Base-by-base conservation (phyloP, 2,329 filamentous ascomycete species). In the Geosmithia flava region DNA sequence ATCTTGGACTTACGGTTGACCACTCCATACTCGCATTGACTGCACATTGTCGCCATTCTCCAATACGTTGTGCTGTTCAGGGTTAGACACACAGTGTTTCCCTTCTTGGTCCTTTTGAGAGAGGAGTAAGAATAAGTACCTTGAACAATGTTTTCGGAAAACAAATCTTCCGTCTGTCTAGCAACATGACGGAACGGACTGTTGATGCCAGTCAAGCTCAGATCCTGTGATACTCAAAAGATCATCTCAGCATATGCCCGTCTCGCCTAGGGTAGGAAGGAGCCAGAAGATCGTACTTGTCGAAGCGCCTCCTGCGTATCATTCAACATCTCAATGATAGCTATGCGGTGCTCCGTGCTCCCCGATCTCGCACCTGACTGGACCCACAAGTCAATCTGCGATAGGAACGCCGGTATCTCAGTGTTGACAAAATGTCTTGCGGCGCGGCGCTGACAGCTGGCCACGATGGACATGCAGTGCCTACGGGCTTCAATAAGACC, bases 381-480 rank as follows among this genome's bases (percentile, higher is more conserved):
- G 1, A 72, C 60, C 71, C 70, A 75, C 0, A 73, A 59, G 6
- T 63, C 57, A 1, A 70, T 49, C 1, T 67, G 61, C 17, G 60
- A 62, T 1, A 74, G 52, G 2, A 74, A 55, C 0, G 61, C 63
- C 1, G 68, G 66, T 13, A 74, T 64, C 15, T 68, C 56, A 23
- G 68, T 56, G 2, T 57, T 52, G 46, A 74, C 66, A 47, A 68
- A 73, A 7, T 55, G 54, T 6, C 20, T 61, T 0, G 64, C 65
- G 3, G 59, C 57, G 1, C 57, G 58, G 20, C 64, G 59, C 51
- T 70, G 69, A 42, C 62, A 67, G 1, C 69, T 58, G 4, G 66
- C 67, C 1, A 74, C 66, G 7, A 74, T 64, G 1, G 64, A 60
- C 45, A 72, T 64, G 56, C 70, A 74, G 50, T 72, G 61, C 44